Evolutionary conservation across 495 filamentous ascomycete species (phyloP).

Genomic region (Thozetella sp.): DNA sequence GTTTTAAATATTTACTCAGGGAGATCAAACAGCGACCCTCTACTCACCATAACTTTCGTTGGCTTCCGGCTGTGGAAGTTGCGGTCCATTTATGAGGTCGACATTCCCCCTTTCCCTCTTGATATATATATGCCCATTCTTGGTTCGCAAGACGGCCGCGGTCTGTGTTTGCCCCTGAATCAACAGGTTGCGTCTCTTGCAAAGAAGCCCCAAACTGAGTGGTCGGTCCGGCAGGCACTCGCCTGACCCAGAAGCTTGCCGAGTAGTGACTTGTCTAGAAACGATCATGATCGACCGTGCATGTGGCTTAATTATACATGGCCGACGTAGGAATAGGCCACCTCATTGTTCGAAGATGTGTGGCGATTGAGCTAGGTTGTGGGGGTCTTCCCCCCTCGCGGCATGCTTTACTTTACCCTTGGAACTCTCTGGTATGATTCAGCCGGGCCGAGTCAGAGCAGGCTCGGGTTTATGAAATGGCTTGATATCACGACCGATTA

Average conservation of each 20-base stretch:
- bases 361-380: too few species aligned
- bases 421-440: background rate
- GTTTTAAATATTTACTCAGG: slow-evolving; percentile 46
- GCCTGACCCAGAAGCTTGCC: too few species aligned
- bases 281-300: too few species aligned
- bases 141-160: background rate
- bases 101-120: slow-evolving; percentile 24
- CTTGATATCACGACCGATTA: background rate
- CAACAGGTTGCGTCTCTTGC: too few species aligned
- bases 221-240: too few species aligned
- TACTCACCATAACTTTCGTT: slow-evolving; percentile 52
- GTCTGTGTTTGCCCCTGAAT: background rate
- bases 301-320: too few species aligned
- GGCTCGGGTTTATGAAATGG: background rate
- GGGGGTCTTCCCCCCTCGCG: too few species aligned
- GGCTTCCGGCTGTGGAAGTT: slow-evolving; percentile 34
- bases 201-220: too few species aligned
- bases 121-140: slow-evolving; percentile 3
- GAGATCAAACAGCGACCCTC: slow-evolving; percentile 42
- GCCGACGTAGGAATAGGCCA: too few species aligned
- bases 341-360: too few species aligned
- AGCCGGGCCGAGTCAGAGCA: background rate
- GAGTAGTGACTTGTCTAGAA: too few species aligned
- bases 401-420: background rate
- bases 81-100: slow-evolving; percentile 49